These are phyloP conservation scores for Orobanche coerulescens DNA, from an alignment of 257 asterid species.

Conservation along the genomic window DNA sequence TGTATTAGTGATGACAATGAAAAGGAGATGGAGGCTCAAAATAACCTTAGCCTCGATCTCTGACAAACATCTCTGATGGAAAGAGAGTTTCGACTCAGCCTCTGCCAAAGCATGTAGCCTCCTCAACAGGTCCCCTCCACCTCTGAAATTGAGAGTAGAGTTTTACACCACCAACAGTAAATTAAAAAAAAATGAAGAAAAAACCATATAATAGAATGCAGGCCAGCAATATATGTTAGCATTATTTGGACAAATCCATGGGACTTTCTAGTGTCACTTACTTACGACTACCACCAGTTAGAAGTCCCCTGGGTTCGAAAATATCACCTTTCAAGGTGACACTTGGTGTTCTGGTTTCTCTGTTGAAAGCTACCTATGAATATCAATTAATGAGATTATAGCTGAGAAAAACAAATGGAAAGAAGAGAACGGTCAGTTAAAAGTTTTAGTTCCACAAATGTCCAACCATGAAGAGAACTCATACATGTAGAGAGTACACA, in stretches of 20 bases:
- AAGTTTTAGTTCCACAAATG: neutral
- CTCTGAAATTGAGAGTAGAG: constrained; percentile 45
- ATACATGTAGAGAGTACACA: neutral
- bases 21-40: neutral
- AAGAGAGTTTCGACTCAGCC: constrained; percentile 54
- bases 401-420: constrained; percentile 7
- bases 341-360: constrained; percentile 58
- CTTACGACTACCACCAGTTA: constrained; percentile 99
- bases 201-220: neutral
- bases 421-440: constrained; percentile 8
- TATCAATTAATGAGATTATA: constrained; percentile 21
- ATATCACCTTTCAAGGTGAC: constrained; percentile 87
- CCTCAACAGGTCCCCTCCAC: constrained; percentile 83
- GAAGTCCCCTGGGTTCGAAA: constrained; percentile 89
- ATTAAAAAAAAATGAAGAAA: constrained; percentile 8
- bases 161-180: constrained; percentile 14
- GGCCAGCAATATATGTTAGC: constrained; percentile 1
- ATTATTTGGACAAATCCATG: neutral
- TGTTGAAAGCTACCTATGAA: constrained; percentile 68
- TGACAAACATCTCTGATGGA: constrained; percentile 54
- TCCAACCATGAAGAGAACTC: neutral
- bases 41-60: constrained; percentile 75
- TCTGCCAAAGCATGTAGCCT: constrained; percentile 82
- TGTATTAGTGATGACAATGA: neutral
- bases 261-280: constrained; percentile 30